These are phyloP conservation scores for Amanita rubescens DNA, from an alignment of 768 basidiomycete species.

Conservation along the genomic window DNA sequence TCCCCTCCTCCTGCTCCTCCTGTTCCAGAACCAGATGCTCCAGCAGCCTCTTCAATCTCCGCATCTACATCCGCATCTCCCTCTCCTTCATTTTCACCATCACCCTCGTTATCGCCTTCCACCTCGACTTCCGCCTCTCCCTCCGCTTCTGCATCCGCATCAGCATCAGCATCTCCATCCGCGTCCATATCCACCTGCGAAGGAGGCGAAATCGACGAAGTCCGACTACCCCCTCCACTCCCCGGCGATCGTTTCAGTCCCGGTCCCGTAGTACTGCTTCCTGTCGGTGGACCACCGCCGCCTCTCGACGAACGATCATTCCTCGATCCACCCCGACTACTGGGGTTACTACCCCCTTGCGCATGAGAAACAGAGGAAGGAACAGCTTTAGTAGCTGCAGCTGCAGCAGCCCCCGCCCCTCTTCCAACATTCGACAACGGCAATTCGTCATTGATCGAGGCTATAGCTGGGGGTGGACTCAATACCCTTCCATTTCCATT, in stretches of 20 bases:
- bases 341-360: too few species aligned
- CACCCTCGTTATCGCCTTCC: constrained; percentile 29
- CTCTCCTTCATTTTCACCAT: constrained; percentile 22
- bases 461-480: constrained; percentile 7
- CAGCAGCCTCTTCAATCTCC: background rate
- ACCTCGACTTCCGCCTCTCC: constrained; percentile 30
- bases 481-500: constrained; percentile 12
- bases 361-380: too few species aligned
- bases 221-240: constrained; percentile 1
- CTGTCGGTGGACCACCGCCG: too few species aligned
- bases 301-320: constrained; percentile 10
- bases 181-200: constrained; percentile 15
- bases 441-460: constrained; percentile 13
- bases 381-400: too few species aligned
- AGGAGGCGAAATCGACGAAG: constrained; percentile 3
- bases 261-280: too few species aligned
- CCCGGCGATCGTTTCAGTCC: constrained; percentile 16
- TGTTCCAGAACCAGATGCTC: background rate
- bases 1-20: background rate
- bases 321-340: too few species aligned
- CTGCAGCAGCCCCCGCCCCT: constrained; percentile 10
- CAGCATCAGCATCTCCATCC: constrained; percentile 16
- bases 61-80: constrained; percentile 12
- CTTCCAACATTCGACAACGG: constrained; percentile 24
- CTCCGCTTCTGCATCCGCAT: constrained; percentile 23